Percentiles rank a stretch among this genome's conserved stretches.
Evolutionary conservation across 2,329 filamentous ascomycete species (phyloP).

Genomic region (Cladosporium sp.): DNA sequence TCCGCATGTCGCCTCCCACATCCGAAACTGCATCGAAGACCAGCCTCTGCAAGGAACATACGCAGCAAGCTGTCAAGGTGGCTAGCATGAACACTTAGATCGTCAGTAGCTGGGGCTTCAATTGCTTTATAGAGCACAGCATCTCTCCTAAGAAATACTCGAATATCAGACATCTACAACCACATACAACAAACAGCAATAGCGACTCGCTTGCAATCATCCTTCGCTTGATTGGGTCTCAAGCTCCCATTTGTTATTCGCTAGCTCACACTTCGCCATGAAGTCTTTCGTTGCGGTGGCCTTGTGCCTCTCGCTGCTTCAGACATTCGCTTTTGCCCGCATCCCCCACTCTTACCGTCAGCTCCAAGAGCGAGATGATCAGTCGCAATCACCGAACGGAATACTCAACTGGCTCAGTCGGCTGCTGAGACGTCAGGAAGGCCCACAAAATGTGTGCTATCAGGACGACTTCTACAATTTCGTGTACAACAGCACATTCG

Average conservation of each 20-base stretch:
- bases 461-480: constrained; percentile 26
- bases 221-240: constrained; percentile 4
- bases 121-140: constrained; percentile 20
- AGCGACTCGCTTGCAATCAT: neutral
- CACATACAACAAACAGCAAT: constrained; percentile 14
- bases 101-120: neutral
- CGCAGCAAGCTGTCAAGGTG: constrained; percentile 12
- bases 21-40: constrained; percentile 14
- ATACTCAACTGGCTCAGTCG: constrained; percentile 22
- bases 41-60: constrained; percentile 29
- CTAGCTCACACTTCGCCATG: constrained; percentile 23
- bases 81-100: constrained; percentile 17
- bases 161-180: constrained; percentile 11
- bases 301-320: constrained; percentile 26
- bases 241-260: constrained; percentile 19
- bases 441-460: constrained; percentile 20
- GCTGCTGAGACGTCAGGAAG: constrained; percentile 20
- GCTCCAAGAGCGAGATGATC: constrained; percentile 18
- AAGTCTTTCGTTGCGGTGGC: constrained; percentile 24
- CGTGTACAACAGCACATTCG: constrained; percentile 20
- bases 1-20: constrained; percentile 22
- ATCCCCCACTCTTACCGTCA: constrained; percentile 18
- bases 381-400: constrained; percentile 9
- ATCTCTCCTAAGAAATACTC: neutral
- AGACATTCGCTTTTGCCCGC: constrained; percentile 21